Conservation (phyloP, 2,329 filamentous ascomycete genomes). For the Dactylonectria macrodidyma region DNA sequence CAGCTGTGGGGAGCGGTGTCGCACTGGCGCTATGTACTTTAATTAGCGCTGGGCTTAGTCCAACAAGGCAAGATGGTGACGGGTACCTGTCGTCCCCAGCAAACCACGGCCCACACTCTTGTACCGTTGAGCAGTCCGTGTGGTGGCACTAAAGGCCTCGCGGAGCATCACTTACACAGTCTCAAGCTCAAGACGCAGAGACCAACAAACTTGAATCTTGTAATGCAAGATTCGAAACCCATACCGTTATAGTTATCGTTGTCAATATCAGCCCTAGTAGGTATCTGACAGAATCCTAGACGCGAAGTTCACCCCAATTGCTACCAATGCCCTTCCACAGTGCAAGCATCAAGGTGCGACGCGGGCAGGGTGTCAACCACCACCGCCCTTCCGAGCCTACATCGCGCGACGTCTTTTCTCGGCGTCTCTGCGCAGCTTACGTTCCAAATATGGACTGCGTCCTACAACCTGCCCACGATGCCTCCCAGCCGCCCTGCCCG, state of each 20-base stretch:
- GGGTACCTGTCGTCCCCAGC: not conserved
- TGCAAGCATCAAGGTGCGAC: constrained; percentile 6
- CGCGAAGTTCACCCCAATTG: not conserved
- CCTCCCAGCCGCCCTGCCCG: constrained; percentile 26
- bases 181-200: not conserved
- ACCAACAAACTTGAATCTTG: not conserved
- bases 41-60: constrained; percentile 8
- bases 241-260: not conserved
- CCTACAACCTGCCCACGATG: constrained; percentile 16
- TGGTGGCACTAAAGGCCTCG: not conserved
- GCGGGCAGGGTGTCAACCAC: not conserved
- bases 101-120: not conserved
- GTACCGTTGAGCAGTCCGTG: not conserved
- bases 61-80: not conserved
- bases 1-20: constrained; percentile 21
- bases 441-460: constrained; percentile 15
- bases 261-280: constrained; percentile 4
- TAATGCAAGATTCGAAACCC: not conserved
- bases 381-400: not conserved
- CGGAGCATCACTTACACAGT: not conserved
- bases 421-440: constrained; percentile 23
- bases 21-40: constrained; percentile 7
- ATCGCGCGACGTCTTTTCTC: constrained; percentile 17
- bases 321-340: not conserved
- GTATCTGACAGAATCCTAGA: not conserved